A percentile compares a stretch with the other conserved stretches of the same genome.
Evolutionary conservation across 768 basidiomycete species (phyloP).

Genomic region (Kwoniella bestiolae): DNA sequence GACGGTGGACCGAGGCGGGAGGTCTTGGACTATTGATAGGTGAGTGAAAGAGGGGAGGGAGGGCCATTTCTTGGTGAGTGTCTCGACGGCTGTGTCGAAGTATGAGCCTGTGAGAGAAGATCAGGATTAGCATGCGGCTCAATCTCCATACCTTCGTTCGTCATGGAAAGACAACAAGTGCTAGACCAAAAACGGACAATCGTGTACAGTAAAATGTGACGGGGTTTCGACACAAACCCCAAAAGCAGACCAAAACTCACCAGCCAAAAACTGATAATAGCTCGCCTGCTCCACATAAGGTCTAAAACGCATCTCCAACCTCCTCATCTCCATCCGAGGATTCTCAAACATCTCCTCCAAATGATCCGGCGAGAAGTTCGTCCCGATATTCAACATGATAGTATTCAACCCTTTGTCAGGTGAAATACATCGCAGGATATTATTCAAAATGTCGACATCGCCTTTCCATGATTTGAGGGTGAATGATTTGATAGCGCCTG

Average conservation of each 20-base stretch:
- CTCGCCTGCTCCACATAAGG: conserved; percentile 78
- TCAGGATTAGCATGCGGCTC: too few relatives aligned
- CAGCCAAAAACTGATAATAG: conserved; percentile 80
- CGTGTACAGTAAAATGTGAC: too few relatives aligned
- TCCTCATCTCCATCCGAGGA: conserved; percentile 62
- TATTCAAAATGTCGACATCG: conserved; percentile 75
- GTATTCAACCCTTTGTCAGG: conserved; percentile 57
- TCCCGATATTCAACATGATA: conserved; percentile 72
- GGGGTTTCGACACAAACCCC: too few relatives aligned
- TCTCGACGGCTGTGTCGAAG: conserved; percentile 73
- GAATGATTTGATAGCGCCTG: conserved; percentile 1
- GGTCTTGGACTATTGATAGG: conserved; percentile 59
- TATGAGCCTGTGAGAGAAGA: conserved; percentile 68
- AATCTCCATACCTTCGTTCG: too few relatives aligned
- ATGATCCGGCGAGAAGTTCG: conserved; percentile 80
- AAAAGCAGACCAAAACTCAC: conserved; percentile 55
- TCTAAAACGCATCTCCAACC: conserved; percentile 73
- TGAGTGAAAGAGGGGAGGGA: conserved; percentile 49
- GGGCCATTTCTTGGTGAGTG: conserved; percentile 69
- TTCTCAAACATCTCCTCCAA: conserved; percentile 69
- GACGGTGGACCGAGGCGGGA: conserved; percentile 53
- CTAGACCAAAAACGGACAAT: too few relatives aligned
- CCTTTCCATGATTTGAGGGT: conserved; percentile 66
- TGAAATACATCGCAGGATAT: conserved; percentile 68
- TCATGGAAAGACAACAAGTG: too few relatives aligned